Evolutionary conservation across 306 rosid species (phyloP).

Genomic region (Mucuna pruriens): DNA sequence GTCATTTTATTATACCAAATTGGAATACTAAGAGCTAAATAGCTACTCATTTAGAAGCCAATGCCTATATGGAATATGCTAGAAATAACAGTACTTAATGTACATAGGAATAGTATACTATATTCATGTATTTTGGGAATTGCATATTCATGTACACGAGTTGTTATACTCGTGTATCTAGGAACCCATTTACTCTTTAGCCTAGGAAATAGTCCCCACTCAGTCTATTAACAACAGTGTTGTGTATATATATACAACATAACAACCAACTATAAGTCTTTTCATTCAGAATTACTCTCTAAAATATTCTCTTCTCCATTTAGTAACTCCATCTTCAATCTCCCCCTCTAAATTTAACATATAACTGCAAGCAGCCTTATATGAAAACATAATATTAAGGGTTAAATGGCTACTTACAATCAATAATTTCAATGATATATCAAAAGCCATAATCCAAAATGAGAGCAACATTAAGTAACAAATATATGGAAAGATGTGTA

Average conservation of each 20-base stretch:
- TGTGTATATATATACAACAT: not conserved
- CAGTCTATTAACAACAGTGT: not conserved
- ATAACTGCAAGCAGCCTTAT: not conserved
- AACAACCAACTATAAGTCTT: not conserved
- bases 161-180: not conserved
- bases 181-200: not conserved
- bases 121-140: not conserved
- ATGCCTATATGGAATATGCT: not conserved
- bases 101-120: not conserved
- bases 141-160: not conserved
- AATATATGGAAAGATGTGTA: not conserved
- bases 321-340: not conserved
- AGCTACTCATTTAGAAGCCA: not conserved
- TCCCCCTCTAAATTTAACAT: not conserved
- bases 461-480: not conserved
- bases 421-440: not conserved
- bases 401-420: not conserved
- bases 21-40: not conserved
- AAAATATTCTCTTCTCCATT: not conserved
- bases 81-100: not conserved
- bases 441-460: slow-evolving; percentile 16
- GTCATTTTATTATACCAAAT: slow-evolving; percentile 12
- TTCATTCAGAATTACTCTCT: not conserved
- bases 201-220: not conserved
- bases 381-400: slow-evolving; percentile 6